Percentiles rank a stretch among this genome's conserved stretches.
Conservation (phyloP, 2,329 filamentous ascomycete species). For the Elsinoe arachidis region DNA sequence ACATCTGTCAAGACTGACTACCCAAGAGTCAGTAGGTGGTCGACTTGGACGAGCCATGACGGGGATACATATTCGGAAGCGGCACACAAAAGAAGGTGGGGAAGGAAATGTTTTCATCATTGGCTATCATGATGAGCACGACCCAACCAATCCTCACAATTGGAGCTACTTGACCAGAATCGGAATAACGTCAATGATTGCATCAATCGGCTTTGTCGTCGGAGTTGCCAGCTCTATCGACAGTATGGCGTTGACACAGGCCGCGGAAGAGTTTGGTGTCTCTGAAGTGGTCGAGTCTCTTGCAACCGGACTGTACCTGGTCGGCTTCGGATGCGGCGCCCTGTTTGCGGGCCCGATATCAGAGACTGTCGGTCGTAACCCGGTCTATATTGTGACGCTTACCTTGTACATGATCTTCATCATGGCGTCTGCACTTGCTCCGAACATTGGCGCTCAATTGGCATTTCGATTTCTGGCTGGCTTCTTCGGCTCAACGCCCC, state of each 20-base stretch:
- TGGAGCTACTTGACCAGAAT: conserved; percentile 27
- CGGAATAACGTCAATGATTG: conserved; percentile 27
- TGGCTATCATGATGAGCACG: conserved; percentile 29
- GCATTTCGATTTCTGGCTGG: conserved; percentile 44
- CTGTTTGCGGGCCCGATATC: conserved; percentile 42
- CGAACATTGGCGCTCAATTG: conserved; percentile 40
- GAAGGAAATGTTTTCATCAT: conserved; percentile 33
- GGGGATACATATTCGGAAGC: conserved; percentile 30
- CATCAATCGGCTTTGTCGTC: conserved; percentile 42
- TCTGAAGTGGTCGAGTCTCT: conserved; percentile 43
- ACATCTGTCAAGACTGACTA: conserved; percentile 24
- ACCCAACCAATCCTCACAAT: conserved; percentile 31
- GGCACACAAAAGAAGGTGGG: conserved; percentile 29
- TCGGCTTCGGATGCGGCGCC: conserved; percentile 39
- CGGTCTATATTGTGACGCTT: conserved; percentile 41
- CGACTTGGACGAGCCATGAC: conserved; percentile 29
- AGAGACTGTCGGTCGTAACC: conserved; percentile 38
- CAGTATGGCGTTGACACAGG: conserved; percentile 39
- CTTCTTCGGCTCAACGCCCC: conserved; percentile 38
- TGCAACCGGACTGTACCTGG: conserved; percentile 36
- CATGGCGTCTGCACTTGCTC: conserved; percentile 40
- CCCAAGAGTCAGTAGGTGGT: conserved; percentile 25
- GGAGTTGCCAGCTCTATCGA: conserved; percentile 47
- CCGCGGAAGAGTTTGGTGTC: conserved; percentile 39
- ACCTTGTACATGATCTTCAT: conserved; percentile 42